phyloP scores from a whole-genome alignment of 345 rosid genomes.

The Clarkia xantiana region DNA sequence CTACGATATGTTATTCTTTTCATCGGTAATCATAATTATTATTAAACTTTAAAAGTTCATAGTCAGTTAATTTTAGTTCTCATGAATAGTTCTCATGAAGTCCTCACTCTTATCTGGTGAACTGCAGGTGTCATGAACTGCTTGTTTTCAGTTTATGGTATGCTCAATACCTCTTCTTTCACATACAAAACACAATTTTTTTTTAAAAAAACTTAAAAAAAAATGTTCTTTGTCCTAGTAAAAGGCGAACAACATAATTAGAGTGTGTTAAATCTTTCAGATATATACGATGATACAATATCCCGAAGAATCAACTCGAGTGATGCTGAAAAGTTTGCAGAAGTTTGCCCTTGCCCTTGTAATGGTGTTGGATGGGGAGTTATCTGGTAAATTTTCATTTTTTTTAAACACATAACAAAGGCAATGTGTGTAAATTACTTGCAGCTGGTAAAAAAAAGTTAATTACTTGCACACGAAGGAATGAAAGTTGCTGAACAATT shows the following conservation, averaged over 20 bases:
- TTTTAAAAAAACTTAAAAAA: too few relatives aligned
- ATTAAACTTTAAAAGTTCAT: neutral
- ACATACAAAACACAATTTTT: too few relatives aligned
- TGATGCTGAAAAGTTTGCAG: conserved; percentile 98
- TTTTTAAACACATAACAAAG: neutral
- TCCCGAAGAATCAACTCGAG: conserved; percentile 84
- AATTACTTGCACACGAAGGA: neutral
- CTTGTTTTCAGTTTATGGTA: conserved; percentile 93
- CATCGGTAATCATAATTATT: conserved; percentile 41
- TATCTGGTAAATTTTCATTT: conserved; percentile 50
- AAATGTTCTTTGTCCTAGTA: neutral
- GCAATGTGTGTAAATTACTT: too few relatives aligned
- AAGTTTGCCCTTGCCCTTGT: conserved; percentile 88
- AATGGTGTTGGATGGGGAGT: conserved; percentile 93
- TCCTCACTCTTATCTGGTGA: conserved; percentile 5
- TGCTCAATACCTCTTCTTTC: conserved; percentile 5
- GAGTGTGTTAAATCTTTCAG: conserved; percentile 19
- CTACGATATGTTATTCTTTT: conserved; percentile 91
- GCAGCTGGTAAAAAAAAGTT: too few relatives aligned
- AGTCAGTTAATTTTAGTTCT: neutral
- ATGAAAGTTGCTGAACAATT: neutral
- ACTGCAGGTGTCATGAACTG: conserved; percentile 94
- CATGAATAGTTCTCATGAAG: neutral
- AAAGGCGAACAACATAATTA: neutral
- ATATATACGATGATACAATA: conserved; percentile 86